Percentiles rank a stretch among this genome's conserved stretches.
These are phyloP conservation scores for Dunaliella primolecta DNA, from an alignment of 139 green algal species.

Conservation along the genomic window DNA sequence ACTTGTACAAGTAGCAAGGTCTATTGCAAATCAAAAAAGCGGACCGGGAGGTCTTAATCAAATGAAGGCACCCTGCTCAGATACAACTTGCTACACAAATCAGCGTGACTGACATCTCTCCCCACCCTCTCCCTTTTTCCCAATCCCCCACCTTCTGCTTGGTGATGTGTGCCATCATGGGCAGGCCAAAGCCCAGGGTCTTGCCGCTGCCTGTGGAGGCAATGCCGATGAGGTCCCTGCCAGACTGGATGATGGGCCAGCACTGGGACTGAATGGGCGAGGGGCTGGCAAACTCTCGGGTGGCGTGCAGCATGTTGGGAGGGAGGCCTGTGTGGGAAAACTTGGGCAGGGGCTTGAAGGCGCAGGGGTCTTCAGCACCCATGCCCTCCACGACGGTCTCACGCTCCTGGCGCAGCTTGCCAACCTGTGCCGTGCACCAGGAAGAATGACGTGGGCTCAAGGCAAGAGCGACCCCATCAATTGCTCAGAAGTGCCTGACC, in stretches of 20 bases:
- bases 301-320: constrained; percentile 62
- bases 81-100: too few species aligned
- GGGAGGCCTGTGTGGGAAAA: constrained; percentile 68
- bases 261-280: constrained; percentile 83
- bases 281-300: constrained; percentile 57
- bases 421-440: constrained; percentile 45
- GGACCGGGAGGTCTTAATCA: too few species aligned
- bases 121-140: neutral
- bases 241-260: constrained; percentile 79
- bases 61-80: too few species aligned
- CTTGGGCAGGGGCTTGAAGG: constrained; percentile 47
- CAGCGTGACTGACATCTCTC: neutral
- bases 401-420: constrained; percentile 40
- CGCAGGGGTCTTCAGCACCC: neutral
- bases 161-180: constrained; percentile 72
- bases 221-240: constrained; percentile 84
- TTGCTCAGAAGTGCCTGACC: too few species aligned
- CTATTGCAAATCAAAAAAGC: too few species aligned
- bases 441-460: too few species aligned
- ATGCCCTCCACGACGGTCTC: constrained; percentile 51
- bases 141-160: constrained; percentile 61
- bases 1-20: too few species aligned
- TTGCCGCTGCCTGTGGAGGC: constrained; percentile 72
- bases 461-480: too few species aligned
- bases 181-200: constrained; percentile 82